Evolutionary conservation across 2,329 filamentous ascomycete genomes (phyloP), one percentile per base, ranked within the genome.

Genomic region (Apiospora pterosperma): DNA sequence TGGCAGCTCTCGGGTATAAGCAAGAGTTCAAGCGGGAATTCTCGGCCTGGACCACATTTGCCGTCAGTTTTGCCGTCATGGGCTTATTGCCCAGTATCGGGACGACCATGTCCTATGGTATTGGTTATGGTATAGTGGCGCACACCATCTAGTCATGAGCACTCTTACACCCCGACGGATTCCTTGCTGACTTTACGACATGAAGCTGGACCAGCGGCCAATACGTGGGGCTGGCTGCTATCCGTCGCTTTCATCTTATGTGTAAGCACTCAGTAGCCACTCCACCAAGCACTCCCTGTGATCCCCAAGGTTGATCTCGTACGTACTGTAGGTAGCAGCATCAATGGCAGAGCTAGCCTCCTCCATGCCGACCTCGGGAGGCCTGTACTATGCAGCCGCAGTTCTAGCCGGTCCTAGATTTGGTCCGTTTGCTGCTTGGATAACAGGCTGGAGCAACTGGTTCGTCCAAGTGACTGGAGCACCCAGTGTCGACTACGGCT

Each of bases 191-290:
- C 61, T 36, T 14, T 63, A 19, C n/a, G 4, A 34, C 34, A 11
- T 63, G 28, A 59, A 76, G 74, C 73, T 62, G 74, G 74, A 36
- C 72, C 74, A 39, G 74, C 74, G 31, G 88, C 88, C 28, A 91
- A 92, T 88, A 88, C 88, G 2, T 92, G 90, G 90, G 90, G 90
- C 5, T 93, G 90, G 90, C 77, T 92, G 34, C 81, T 92, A 58
- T 89, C 89, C 60, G 90, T 92, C 84, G 69, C 89, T 5, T 91
- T 91, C 44, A 91, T 92, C 42, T 85, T 92, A 72, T 88, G 86
- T 74, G 85, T 92, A 64, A 70, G 73, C 63, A 38, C 5, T 16
- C 36, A 60, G 8, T 38, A 25, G 12, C 10, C 21, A 8, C n/a
- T 39, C 36, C 2, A 4, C n/a, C 11, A n/a, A 25, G 36, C 11